Percentiles rank a stretch among this genome's conserved stretches.
phyloP scores from a whole-genome alignment of 495 filamentous ascomycete genomes.

The Coniosporium apollinis region DNA sequence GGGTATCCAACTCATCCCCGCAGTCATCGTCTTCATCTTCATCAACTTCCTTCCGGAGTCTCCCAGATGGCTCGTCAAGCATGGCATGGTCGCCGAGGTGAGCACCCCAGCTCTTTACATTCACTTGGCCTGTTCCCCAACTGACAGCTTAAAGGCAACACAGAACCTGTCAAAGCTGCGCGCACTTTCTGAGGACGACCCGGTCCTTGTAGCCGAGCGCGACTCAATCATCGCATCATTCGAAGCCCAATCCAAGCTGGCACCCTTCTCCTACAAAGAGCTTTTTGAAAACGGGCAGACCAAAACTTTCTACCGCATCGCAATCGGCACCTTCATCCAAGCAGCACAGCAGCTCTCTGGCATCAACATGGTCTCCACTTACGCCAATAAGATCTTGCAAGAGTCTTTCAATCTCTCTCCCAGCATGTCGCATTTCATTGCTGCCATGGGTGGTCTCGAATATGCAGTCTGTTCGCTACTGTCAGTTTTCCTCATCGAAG shows the following conservation, averaged over 20 bases:
- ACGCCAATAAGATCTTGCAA: conserved; percentile 47
- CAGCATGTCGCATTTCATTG: conserved; percentile 44
- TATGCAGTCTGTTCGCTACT: conserved; percentile 59
- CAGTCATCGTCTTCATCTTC: neutral
- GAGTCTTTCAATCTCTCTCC: conserved; percentile 36
- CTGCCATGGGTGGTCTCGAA: conserved; percentile 54
- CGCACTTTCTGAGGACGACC: neutral
- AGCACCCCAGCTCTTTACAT: too few relatives aligned
- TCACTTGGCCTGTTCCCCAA: too few relatives aligned
- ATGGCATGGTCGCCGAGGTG: conserved; percentile 29
- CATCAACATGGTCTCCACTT: conserved; percentile 67
- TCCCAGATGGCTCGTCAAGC: conserved; percentile 31
- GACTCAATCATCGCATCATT: neutral
- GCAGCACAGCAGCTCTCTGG: conserved; percentile 48
- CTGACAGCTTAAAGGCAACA: too few relatives aligned
- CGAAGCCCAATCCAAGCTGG: neutral
- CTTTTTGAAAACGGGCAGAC: neutral
- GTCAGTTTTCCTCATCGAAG: conserved; percentile 53
- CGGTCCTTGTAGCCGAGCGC: neutral
- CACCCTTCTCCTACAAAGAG: neutral
- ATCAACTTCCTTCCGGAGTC: conserved; percentile 31
- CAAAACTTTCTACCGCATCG: neutral
- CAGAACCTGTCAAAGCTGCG: neutral
- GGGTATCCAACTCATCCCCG: conserved; percentile 4
- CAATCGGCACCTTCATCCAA: neutral